Evolutionary conservation across 1,284 basidiomycete species (phyloP), one percentile per base, ranked within the genome.

Genomic region (Pseudozyma hubeiensis): DNA sequence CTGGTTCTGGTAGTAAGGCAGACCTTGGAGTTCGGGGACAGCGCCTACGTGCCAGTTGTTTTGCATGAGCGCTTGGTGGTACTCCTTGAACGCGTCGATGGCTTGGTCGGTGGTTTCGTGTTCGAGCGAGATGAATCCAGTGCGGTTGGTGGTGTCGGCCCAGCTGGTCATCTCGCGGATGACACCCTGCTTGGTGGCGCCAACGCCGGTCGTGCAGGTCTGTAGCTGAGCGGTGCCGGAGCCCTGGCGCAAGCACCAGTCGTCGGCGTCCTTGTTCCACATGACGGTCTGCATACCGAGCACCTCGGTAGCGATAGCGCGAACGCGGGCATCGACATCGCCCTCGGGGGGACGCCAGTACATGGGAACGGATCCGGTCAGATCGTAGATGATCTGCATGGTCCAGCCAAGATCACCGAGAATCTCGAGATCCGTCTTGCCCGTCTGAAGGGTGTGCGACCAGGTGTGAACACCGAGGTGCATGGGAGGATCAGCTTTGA

Each of bases 371-470:
- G 48, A 49, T 58, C 90, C 91, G 7, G 91, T 92, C 3, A 90
- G 90, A 81, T 93, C 90, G 80, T 91, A 89, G 72, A 95, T 92
- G 75, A 94, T 86, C 85, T 91, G 88, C 87, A 92, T 90, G 1
- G 91, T 90, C 90, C 90, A 94, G 9, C 91, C 93, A 65, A 95
- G 86, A 87, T 94, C 90, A 31, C 88, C 92, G 43, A 94, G 74
- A 53, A 94, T 84, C 64, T 90, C 87, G 56, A 87, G 81, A 84
- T 93, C 92, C 56, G 86, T 87, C 65, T 91, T 86, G 3, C 91
- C 90, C 8, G 93, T 92, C 90, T 92, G 85, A 90, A 91, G 37
- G 5, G 57, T 68, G 63, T 80, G 58, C 7, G 67, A 72, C 75
- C 75, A 78, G 45, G 72, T 77, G 69, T 79, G 77, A 7, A 91